A percentile compares a stretch with the other conserved stretches of the same genome.
These are phyloP conservation scores for Alternaria ethzedia DNA, from an alignment of 2,329 filamentous ascomycete species.

Conservation along the genomic window DNA sequence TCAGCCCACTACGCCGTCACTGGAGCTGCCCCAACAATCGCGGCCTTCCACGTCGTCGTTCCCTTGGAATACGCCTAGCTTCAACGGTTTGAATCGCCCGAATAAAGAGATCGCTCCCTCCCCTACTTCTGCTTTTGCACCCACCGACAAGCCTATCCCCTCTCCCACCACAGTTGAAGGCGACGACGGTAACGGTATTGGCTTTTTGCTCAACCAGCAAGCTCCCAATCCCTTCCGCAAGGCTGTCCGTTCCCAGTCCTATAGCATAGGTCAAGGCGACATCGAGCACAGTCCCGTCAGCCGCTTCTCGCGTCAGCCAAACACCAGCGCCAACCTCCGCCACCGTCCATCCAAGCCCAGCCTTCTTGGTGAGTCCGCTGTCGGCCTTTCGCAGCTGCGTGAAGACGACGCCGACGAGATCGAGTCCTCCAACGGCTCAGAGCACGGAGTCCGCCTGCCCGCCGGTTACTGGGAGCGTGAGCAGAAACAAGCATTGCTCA, in stretches of 20 bases:
- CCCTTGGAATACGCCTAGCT: conserved; percentile 51
- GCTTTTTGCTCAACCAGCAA: conserved; percentile 41
- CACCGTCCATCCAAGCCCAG: conserved; percentile 81
- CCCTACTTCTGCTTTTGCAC: conserved; percentile 38
- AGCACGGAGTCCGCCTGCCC: conserved; percentile 55
- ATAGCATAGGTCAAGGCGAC: conserved; percentile 91
- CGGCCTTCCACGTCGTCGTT: conserved; percentile 52
- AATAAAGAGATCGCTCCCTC: conserved; percentile 44
- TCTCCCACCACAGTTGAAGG: conserved; percentile 47
- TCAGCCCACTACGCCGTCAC: conserved; percentile 79
- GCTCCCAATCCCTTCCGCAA: conserved; percentile 91
- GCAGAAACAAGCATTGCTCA: conserved; percentile 41
- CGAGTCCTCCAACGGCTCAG: conserved; percentile 64
- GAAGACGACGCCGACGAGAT: conserved; percentile 66
- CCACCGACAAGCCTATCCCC: conserved; percentile 29
- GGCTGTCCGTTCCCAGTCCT: conserved; percentile 93
- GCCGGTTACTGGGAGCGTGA: conserved; percentile 42
- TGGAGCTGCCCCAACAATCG: conserved; percentile 61
- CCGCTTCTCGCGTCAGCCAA: conserved; percentile 55
- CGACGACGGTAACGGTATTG: conserved; percentile 57
- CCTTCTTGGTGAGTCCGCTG: conserved; percentile 67
- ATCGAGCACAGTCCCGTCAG: conserved; percentile 52
- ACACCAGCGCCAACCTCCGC: conserved; percentile 59
- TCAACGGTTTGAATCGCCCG: conserved; percentile 33
- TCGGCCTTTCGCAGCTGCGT: conserved; percentile 40